Evolutionary conservation across 179 eudicot species (phyloP).

Genomic region (Patellifolia procumbens): DNA sequence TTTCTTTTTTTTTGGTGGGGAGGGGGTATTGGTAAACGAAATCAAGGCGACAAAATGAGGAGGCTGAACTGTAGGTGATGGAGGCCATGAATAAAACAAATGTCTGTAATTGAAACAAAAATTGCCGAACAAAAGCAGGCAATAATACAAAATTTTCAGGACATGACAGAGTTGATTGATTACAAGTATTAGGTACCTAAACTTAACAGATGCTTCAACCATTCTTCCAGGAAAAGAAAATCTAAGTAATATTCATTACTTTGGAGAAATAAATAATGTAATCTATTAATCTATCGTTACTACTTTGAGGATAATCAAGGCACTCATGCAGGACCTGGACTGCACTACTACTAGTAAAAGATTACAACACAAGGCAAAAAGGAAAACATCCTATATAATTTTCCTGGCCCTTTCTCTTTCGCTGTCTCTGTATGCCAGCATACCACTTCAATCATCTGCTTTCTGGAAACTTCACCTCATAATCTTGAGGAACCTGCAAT

Average conservation of each 20-base stretch:
- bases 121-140: too few species aligned
- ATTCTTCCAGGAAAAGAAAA: not conserved
- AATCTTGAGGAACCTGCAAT: slow-evolving; percentile 65
- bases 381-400: not conserved
- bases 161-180: not conserved
- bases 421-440: not conserved
- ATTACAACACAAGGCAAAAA: not conserved
- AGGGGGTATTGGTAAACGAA: too few species aligned
- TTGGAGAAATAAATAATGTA: not conserved
- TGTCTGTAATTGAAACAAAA: not conserved
- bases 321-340: slow-evolving; percentile 9
- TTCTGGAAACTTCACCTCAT: slow-evolving; percentile 72
- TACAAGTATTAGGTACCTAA: not conserved
- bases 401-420: not conserved
- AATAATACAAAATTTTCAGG: slow-evolving; percentile 8
- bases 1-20: too few species aligned
- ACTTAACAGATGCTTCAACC: not conserved
- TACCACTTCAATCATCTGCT: slow-evolving; percentile 31
- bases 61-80: too few species aligned
- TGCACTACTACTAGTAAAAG: not conserved
- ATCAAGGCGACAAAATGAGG: too few species aligned
- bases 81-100: not conserved
- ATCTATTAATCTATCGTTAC: slow-evolving; percentile 3
- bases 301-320: not conserved
- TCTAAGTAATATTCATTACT: not conserved